Percentiles rank a stretch among this genome's conserved stretches.
phyloP scores from a whole-genome alignment of 202 grass and related monocot genomes.

The Saccharum hybrid region DNA sequence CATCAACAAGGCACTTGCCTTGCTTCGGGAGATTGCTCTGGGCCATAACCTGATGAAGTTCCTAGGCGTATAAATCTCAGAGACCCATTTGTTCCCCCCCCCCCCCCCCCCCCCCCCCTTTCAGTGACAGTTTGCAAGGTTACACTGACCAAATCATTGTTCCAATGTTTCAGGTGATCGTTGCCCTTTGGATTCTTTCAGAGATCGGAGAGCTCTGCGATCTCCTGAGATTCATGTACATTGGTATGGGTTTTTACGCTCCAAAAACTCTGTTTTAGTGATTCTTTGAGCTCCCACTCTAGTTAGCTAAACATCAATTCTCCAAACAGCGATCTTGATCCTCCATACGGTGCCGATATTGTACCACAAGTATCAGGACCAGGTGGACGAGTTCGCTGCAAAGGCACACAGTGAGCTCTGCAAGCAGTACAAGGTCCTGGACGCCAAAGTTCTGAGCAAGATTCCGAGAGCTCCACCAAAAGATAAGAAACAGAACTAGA shows the following conservation, averaged over 20 bases:
- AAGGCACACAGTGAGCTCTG: too few relatives aligned
- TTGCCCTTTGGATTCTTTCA: constrained; percentile 80
- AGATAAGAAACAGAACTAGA: constrained; percentile 67
- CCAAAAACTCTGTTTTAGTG: background rate
- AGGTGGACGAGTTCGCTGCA: constrained; percentile 70
- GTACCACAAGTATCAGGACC: constrained; percentile 85
- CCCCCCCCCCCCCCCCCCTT: too few relatives aligned
- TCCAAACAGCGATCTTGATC: constrained; percentile 60
- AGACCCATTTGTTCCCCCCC: constrained; percentile 12
- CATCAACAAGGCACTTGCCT: constrained; percentile 65
- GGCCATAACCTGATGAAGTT: constrained; percentile 80
- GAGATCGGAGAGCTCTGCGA: constrained; percentile 62
- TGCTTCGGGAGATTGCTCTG: constrained; percentile 67
- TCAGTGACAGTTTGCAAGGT: background rate
- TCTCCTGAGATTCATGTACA: constrained; percentile 74
- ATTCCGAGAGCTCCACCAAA: constrained; percentile 71
- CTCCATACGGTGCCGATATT: constrained; percentile 79
- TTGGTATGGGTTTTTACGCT: constrained; percentile 48
- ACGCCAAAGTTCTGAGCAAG: constrained; percentile 86
- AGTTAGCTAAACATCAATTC: constrained; percentile 30
- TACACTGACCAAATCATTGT: background rate
- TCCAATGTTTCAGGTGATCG: constrained; percentile 61
- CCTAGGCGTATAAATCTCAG: constrained; percentile 67
- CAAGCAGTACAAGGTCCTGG: constrained; percentile 54
- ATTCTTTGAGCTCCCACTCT: background rate